A percentile compares a stretch with the other conserved stretches of the same genome.
phyloP scores from a whole-genome alignment of 2,329 filamentous ascomycete species.

The Gliomastix tumulicola region DNA sequence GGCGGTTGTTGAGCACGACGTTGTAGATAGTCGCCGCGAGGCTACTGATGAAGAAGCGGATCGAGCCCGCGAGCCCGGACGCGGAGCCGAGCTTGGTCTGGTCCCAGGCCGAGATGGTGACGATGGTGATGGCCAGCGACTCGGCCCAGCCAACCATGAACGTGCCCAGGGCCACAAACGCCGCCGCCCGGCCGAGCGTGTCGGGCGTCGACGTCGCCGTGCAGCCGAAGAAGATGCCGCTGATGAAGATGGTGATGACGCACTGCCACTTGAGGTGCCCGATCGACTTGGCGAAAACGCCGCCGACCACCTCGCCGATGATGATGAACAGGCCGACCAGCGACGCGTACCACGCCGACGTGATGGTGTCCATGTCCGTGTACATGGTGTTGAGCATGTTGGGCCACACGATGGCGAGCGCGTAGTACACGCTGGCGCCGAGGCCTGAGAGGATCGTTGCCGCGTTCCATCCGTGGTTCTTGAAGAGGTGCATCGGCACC shows the following conservation, averaged over 20 bases:
- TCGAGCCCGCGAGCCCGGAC: slow-evolving; percentile 24
- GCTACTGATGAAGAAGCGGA: slow-evolving; percentile 23
- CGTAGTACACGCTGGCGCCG: slow-evolving; percentile 28
- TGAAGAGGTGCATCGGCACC: slow-evolving; percentile 25
- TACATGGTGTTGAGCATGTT: slow-evolving; percentile 23
- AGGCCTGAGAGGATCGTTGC: slow-evolving; percentile 21
- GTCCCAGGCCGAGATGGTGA: slow-evolving; percentile 22
- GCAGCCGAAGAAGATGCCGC: slow-evolving; percentile 19
- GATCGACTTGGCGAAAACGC: slow-evolving; percentile 15
- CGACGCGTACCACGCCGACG: slow-evolving; percentile 14
- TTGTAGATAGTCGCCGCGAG: slow-evolving; percentile 25
- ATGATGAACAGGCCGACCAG: slow-evolving; percentile 19
- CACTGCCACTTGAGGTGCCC: slow-evolving; percentile 22
- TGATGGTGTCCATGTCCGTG: slow-evolving; percentile 13
- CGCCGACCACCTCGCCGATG: slow-evolving; percentile 15
- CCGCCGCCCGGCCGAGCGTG: slow-evolving; percentile 14
- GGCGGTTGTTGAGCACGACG: slow-evolving; percentile 22
- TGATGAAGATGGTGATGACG: slow-evolving; percentile 15
- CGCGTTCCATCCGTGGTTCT: slow-evolving; percentile 20
- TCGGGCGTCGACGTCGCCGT: slow-evolving; percentile 18
- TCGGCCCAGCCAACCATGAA: slow-evolving; percentile 28
- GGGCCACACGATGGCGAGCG: slow-evolving; percentile 27
- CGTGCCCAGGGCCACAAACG: slow-evolving; percentile 19
- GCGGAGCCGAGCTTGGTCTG: slow-evolving; percentile 25
- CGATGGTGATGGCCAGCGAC: slow-evolving; percentile 22